Percentiles rank a stretch among this genome's conserved stretches.
These are phyloP conservation scores for Coniochaeta pulveracea DNA, from an alignment of 2,329 filamentous ascomycete genomes.

Conservation along the genomic window DNA sequence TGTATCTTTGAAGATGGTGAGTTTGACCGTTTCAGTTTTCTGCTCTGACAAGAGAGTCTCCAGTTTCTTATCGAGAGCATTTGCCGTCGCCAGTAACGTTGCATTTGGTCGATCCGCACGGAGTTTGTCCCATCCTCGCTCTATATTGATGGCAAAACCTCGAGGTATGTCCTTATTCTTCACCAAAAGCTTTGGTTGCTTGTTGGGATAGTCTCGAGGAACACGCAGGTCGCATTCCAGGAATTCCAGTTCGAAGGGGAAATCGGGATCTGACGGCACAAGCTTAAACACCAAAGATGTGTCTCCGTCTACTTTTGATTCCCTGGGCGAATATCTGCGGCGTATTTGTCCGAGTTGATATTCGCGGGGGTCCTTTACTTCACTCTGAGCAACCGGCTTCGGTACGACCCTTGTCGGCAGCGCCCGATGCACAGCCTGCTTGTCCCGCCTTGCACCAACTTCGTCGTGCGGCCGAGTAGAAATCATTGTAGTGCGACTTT, in stretches of 20 bases:
- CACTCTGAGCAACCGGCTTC: constrained; percentile 54
- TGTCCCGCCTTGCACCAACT: constrained; percentile 1
- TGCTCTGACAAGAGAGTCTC: constrained; percentile 58
- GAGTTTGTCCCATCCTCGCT: constrained; percentile 59
- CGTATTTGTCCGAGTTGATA: constrained; percentile 68
- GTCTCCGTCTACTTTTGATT: constrained; percentile 32
- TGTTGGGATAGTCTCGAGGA: constrained; percentile 50
- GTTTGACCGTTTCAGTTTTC: constrained; percentile 61
- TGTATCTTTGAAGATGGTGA: constrained; percentile 50
- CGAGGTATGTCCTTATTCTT: constrained; percentile 39
- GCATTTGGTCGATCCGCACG: constrained; percentile 39
- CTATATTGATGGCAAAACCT: constrained; percentile 65
- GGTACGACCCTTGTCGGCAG: constrained; percentile 40
- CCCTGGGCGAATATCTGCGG: constrained; percentile 47
- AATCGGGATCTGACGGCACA: constrained; percentile 69
- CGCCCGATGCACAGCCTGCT: constrained; percentile 34
- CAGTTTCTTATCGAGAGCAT: constrained; percentile 60
- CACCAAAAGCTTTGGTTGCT: constrained; percentile 48
- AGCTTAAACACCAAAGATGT: constrained; percentile 54
- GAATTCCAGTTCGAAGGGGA: constrained; percentile 63
- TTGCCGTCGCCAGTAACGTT: constrained; percentile 56
- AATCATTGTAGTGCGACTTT: too few relatives aligned
- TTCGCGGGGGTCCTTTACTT: constrained; percentile 55
- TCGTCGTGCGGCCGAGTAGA: too few relatives aligned
- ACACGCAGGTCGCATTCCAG: constrained; percentile 59